Evolutionary conservation across 2,329 filamentous ascomycete genomes (phyloP).

Genomic region (Drechslerella dactyloides): DNA sequence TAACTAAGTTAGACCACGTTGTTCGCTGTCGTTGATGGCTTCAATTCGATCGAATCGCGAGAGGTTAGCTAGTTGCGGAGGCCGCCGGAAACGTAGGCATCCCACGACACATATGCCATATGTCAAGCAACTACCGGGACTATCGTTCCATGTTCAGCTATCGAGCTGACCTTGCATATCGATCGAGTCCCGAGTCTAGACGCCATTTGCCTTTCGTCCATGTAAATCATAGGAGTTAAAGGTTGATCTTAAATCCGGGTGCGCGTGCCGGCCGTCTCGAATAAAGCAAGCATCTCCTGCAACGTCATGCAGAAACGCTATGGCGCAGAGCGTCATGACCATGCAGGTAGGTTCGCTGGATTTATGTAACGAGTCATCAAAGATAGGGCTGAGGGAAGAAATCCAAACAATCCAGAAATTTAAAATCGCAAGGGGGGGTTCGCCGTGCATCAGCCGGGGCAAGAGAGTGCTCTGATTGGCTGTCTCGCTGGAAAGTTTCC

Average conservation of each 20-base stretch:
- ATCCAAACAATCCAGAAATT: neutral
- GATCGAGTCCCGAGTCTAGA: neutral
- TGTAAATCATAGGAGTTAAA: neutral
- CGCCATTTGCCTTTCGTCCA: too few relatives aligned
- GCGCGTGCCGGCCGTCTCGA: neutral
- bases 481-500: slow-evolving; percentile 33
- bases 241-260: neutral
- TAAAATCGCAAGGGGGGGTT: neutral
- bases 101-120: too few relatives aligned
- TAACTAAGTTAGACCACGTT: too few relatives aligned
- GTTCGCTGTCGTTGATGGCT: too few relatives aligned
- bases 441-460: neutral
- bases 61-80: too few relatives aligned
- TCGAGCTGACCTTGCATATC: neutral
- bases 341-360: too few relatives aligned
- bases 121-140: too few relatives aligned
- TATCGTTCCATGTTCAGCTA: neutral
- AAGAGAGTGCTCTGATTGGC: slow-evolving; percentile 11
- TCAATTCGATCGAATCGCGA: too few relatives aligned
- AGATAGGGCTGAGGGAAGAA: neutral
- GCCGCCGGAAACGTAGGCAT: too few relatives aligned
- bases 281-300: neutral
- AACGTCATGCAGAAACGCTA: neutral
- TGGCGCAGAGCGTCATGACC: neutral
- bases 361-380: neutral